Evolutionary conservation across 257 asterid species (phyloP), one percentile per base, ranked within the genome.

Genomic region (Solanum verrucosum): DNA sequence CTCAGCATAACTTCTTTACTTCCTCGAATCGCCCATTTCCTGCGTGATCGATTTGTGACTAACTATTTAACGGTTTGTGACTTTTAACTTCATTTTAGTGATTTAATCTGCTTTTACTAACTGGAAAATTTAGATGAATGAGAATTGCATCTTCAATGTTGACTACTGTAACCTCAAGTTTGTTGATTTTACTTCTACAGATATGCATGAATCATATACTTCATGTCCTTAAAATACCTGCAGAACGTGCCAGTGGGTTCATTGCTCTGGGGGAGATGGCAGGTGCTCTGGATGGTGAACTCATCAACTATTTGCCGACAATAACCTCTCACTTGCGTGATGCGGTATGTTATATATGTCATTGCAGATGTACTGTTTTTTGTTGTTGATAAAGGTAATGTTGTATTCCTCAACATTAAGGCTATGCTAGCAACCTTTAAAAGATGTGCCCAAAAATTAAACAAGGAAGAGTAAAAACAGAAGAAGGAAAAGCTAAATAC

Each of bases 231-330:
- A 96, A 95, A 92, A 92, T 96, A 90, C 99, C 99, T 29, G 99
- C 99, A 23, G 99, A 97, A 90, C 96, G 98, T 89, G 96, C 97
- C 73, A 95, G 99, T 89, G 99, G 99, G 89, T 97, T 97, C 94
- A 95, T 95, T 89, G 99, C 99, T 87, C 98, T 97, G 31, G 99
- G 99, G 90, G 99, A 97, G 93, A 97, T 97, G 99, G 99, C 99
- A 89, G 99, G 98, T 90, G 99, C 99, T 56, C 93, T 97, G 92
- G 99, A 96, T 88, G 99, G 99, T 84, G 99, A 97, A 91, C 99
- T 97, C 90, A 90, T 93, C 40, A 91, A 96, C 90, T 97, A 96
- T 96, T 93, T 97, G 99, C 98, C 99, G 96, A 97, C 95, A 94
- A 96, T 97, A 94, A 96, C 98, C 49, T 87, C 97, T 87, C 99